These are phyloP conservation scores for Tricholoma bakamatsutake DNA, from an alignment of 768 basidiomycete genomes.

Conservation along the genomic window DNA sequence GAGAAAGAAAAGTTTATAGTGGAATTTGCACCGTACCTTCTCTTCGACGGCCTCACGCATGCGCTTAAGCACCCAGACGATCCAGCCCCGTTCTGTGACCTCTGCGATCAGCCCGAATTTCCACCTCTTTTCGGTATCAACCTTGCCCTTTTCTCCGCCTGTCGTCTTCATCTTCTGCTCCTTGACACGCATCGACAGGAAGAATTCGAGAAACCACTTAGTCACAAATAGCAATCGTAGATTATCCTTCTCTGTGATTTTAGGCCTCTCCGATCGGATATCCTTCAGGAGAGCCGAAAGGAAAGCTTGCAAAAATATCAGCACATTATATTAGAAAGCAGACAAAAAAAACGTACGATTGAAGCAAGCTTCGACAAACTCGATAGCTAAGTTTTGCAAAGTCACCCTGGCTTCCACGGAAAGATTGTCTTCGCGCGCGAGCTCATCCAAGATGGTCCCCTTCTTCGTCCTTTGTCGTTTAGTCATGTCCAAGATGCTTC, in stretches of 20 bases:
- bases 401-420: conserved; percentile 56
- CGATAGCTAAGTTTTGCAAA: conserved; percentile 62
- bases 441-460: conserved; percentile 57
- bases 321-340: conserved; percentile 2
- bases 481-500: conserved; percentile 63
- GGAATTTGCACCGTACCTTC: conserved; percentile 49
- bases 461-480: conserved; percentile 60
- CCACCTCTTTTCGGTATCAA: conserved; percentile 33
- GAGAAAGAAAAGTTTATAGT: conserved; percentile 1
- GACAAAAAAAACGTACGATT: conserved; percentile 60
- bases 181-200: conserved; percentile 50
- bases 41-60: conserved; percentile 90
- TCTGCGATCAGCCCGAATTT: conserved; percentile 73
- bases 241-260: conserved; percentile 93
- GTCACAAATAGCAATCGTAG: conserved; percentile 81
- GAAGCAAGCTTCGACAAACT: conserved; percentile 80
- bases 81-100: conserved; percentile 81
- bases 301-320: conserved; percentile 55
- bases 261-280: conserved; percentile 86
- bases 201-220: conserved; percentile 92
- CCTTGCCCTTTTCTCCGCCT: conserved; percentile 6
- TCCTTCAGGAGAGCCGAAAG: conserved; percentile 82
- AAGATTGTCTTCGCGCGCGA: conserved; percentile 62
- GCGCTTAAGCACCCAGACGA: conserved; percentile 84
- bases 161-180: conserved; percentile 34